Conservation (phyloP, 2,329 filamentous ascomycete species). For the Sporothrix humicola region DNA sequence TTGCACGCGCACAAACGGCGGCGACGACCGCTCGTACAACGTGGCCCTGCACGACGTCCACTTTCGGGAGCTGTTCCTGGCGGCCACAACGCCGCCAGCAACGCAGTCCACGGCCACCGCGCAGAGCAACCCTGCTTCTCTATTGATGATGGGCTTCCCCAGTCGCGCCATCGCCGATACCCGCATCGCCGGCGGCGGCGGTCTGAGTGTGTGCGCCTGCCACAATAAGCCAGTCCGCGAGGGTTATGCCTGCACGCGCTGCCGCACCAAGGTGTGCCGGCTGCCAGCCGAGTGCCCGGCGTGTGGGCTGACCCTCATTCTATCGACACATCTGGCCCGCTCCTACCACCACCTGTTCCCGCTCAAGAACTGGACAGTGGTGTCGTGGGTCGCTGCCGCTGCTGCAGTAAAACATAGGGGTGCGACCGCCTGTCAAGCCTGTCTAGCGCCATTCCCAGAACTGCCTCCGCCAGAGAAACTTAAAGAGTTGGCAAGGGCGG, state of each 20-base stretch:
- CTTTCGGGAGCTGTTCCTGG: conserved; percentile 87
- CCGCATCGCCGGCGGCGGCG: conserved; percentile 63
- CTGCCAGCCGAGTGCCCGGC: conserved; percentile 89
- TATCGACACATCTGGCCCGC: conserved; percentile 91
- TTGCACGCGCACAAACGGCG: conserved; percentile 80
- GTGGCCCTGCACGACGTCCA: conserved; percentile 87
- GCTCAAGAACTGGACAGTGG: conserved; percentile 86
- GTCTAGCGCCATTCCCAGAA: conserved; percentile 73
- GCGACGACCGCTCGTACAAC: conserved; percentile 67
- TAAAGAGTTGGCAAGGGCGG: neutral
- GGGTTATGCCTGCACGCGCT: conserved; percentile 90
- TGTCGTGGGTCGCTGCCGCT: conserved; percentile 76
- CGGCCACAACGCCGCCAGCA: conserved; percentile 85
- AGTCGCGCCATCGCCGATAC: conserved; percentile 76
- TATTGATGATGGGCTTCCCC: conserved; percentile 98
- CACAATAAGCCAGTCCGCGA: conserved; percentile 82
- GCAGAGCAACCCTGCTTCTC: conserved; percentile 53
- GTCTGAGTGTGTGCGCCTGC: conserved; percentile 83
- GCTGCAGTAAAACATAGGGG: conserved; percentile 47
- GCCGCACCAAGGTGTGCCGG: conserved; percentile 84
- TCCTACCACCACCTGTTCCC: conserved; percentile 94
- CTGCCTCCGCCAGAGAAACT: conserved; percentile 40
- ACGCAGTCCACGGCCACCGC: conserved; percentile 64
- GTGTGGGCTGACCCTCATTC: conserved; percentile 88
- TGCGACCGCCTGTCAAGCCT: conserved; percentile 73